Evolutionary conservation across 805 yeast genomes (phyloP).

Genomic region (Candida sphagnicola): DNA sequence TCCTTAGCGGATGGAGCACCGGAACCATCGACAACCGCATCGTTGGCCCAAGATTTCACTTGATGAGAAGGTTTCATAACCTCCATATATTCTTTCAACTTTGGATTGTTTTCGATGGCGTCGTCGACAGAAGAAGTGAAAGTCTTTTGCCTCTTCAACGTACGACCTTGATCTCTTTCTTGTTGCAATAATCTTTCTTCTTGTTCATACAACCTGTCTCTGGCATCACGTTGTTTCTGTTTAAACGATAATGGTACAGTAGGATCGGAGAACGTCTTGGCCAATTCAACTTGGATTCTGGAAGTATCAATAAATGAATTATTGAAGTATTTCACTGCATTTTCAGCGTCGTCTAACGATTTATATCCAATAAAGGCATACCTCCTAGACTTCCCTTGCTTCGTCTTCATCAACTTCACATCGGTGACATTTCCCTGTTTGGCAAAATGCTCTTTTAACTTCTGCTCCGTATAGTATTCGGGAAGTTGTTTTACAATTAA

Average conservation of each 20-base stretch:
- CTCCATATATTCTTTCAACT: slow-evolving; percentile 75
- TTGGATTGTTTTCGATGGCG: slow-evolving; percentile 61
- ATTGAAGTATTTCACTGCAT: slow-evolving; percentile 73
- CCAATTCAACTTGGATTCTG: slow-evolving; percentile 71
- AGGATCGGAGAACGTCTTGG: slow-evolving; percentile 84
- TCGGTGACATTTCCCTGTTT: slow-evolving; percentile 72
- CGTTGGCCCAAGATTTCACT: slow-evolving; percentile 73
- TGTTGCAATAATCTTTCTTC: slow-evolving; percentile 41
- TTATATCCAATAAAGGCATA: slow-evolving; percentile 92
- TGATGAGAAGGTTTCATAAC: slow-evolving; percentile 75
- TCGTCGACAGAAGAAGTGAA: slow-evolving; percentile 44
- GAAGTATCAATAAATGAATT: slow-evolving; percentile 81
- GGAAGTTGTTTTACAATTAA: slow-evolving; percentile 91
- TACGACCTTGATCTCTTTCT: slow-evolving; percentile 31
- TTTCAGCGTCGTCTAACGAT: slow-evolving; percentile 66
- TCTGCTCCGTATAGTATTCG: slow-evolving; percentile 67
- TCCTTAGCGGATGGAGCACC: slow-evolving; percentile 45
- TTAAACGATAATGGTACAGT: slow-evolving; percentile 60
- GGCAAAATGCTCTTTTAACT: slow-evolving; percentile 62
- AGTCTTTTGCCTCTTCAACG: slow-evolving; percentile 34
- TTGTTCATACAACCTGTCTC: slow-evolving; percentile 36
- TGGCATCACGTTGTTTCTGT: slow-evolving; percentile 40
- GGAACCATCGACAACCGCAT: slow-evolving; percentile 43
- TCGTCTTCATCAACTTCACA: slow-evolving; percentile 75
- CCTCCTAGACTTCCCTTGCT: slow-evolving; percentile 82